Evolutionary conservation across 345 rosid species (phyloP), one percentile per base, ranked within the genome.

Genomic region (Tarenaya hassleriana): DNA sequence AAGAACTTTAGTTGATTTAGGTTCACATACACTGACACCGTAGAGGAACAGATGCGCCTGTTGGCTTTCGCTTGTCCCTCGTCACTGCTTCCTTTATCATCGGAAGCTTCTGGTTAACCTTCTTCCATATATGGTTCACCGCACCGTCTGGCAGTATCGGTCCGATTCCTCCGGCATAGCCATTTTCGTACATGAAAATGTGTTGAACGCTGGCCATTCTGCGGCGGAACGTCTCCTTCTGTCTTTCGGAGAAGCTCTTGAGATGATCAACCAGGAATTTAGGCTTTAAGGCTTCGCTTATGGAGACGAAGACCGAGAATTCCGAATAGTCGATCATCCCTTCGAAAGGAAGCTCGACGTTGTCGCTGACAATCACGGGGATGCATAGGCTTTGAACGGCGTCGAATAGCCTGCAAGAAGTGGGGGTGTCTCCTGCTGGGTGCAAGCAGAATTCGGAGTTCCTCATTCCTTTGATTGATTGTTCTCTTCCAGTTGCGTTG

Each of bases 341-440:
- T 56, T 92, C 98, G 33, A 79, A 92, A 0, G 95, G 98, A 10
- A 92, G 95, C 77, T 81, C 97, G 9, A 88, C 81, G 64, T 65
- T 67, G 69, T 92, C 97, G 2, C 97, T 92, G 50, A 88, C 77
- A 33, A 92, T 73, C 49, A 92, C 87, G 17, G 97, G 98, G 43
- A 88, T 85, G 61, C 98, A 92, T 4, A 92, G 87, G 67, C 97
- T 92, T 66, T 81, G 95, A 43, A 92, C 72, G 68, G 98, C 98
- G 67, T 92, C 95, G 33, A 92, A 92, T 52, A 92, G 88, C 42
- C 95, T 77, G 62, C 98, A 92, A 53, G 95, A 92, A 46, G 97
- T 88, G 14, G 98, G 95, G 13, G 98, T 88, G 54, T 88, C 98
- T 45, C 98, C 98, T 0, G 95, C 95, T 4, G 97, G 98, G 66